Percentiles rank a stretch among this genome's conserved stretches.
These are phyloP conservation scores for Hygrophorus pudorinus DNA, from an alignment of 768 basidiomycete genomes.

Conservation along the genomic window DNA sequence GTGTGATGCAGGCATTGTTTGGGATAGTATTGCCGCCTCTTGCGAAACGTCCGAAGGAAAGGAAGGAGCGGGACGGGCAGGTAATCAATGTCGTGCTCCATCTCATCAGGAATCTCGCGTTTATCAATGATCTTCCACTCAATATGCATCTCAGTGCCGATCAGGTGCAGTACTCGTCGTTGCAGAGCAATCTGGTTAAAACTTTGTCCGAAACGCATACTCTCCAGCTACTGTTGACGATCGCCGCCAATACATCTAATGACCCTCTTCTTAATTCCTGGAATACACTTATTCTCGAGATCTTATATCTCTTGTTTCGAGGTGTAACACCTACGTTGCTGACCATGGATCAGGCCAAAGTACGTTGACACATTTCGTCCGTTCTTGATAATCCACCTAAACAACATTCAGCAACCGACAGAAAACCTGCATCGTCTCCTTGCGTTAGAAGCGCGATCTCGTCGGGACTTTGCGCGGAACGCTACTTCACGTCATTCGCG, in stretches of 20 bases:
- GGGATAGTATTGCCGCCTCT: slow-evolving; percentile 71
- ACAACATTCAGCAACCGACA: slow-evolving; percentile 45
- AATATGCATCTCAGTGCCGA: slow-evolving; percentile 67
- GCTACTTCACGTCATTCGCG: slow-evolving; percentile 80
- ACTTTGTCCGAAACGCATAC: slow-evolving; percentile 62
- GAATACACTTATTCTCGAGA: slow-evolving; percentile 89
- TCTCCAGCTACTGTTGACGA: slow-evolving; percentile 71
- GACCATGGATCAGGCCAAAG: slow-evolving; percentile 55
- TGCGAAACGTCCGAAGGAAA: slow-evolving; percentile 56
- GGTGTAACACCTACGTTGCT: slow-evolving; percentile 58
- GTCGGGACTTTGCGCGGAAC: slow-evolving; percentile 42
- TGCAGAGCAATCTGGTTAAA: slow-evolving; percentile 72
- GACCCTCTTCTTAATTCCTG: slow-evolving; percentile 77
- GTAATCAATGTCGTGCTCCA: slow-evolving; percentile 84
- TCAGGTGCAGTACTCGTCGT: slow-evolving; percentile 63
- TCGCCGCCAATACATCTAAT: slow-evolving; percentile 66
- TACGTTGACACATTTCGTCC: slow-evolving; percentile 19
- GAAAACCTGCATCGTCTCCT: slow-evolving; percentile 68
- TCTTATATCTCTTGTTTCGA: slow-evolving; percentile 83
- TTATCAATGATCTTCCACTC: slow-evolving; percentile 78
- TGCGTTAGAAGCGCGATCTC: slow-evolving; percentile 60
- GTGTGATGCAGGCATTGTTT: slow-evolving; percentile 62
- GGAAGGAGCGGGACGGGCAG: slow-evolving; percentile 73
- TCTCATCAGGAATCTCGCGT: slow-evolving; percentile 86
- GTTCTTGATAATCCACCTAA: slow-evolving; percentile 2